Base-by-base conservation (phyloP, 2,329 filamentous ascomycete species). In the Colletotrichum ledebouriae region DNA sequence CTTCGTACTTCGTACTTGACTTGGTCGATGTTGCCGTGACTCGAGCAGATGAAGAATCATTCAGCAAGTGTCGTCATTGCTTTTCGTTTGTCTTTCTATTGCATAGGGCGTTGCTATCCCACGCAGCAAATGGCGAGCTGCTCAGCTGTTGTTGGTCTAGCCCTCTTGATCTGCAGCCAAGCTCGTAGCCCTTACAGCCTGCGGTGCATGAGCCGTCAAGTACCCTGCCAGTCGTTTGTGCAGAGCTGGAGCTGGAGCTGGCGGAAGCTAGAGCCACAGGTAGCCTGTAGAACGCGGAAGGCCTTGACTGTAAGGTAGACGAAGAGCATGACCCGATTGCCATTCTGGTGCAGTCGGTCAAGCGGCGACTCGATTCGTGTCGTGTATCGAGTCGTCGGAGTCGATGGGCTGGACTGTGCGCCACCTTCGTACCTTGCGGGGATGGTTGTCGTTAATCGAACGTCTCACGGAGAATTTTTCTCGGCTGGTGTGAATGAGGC, bases 121-220 rank as follows among this genome's bases (percentile, higher is more conserved):
- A 29, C 29, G 29, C 29, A 29, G 7, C 11, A 29, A 7, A 44
- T 17, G 29, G 42, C 29, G 46, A 37, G 59, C 22, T 25, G 33
- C 10, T 20, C n/a, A 17, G 4, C 29, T 33, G 20, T 33, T 44
- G 50, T 57, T 63, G 42, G 42, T 57, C 63, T 67, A 42, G 49
- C 58, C 63, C 37, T 67, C 34, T 39, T 62, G 63, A 62, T 61
- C 63, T 34, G 57, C 57, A 39, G 57, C 63, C 57, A 61, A 62
- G 49, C 58, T 62, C 42, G 17, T 41, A 3, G 9, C 39, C 57
- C 55, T 41, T 53, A 49, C 56, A 53, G 44, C 37, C 20, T 34
- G 53, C 61, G 59, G 61, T 25, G 4, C 47, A 52, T 33, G 20
- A 33, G 33, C 59, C 44, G 44, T 22, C 52, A 7, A 42, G 44